phyloP scores from a whole-genome alignment of 441 rosid species.

The Lepidium campestre region DNA sequence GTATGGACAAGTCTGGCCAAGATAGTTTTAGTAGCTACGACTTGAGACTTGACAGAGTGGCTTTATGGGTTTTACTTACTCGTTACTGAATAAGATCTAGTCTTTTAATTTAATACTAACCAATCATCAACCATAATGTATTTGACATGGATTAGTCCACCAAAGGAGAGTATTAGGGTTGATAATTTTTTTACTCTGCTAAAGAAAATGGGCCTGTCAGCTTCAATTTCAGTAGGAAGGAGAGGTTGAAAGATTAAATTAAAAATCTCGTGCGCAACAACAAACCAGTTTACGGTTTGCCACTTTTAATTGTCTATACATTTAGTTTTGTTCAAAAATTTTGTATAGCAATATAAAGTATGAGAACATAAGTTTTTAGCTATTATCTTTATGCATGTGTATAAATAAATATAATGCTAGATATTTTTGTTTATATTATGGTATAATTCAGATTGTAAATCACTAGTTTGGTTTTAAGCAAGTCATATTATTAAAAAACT shows the following conservation, averaged over 20 bases:
- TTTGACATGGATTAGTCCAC: background rate
- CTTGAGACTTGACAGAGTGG: background rate
- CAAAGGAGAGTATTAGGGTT: background rate
- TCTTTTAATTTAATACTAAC: background rate
- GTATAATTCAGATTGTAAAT: too few species aligned
- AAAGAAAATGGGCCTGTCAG: background rate
- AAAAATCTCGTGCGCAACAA: conserved; percentile 1
- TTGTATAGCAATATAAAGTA: too few species aligned
- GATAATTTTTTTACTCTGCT: background rate
- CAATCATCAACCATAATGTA: background rate
- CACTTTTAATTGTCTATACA: too few species aligned
- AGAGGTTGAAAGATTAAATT: conserved; percentile 8
- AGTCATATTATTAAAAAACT: too few species aligned
- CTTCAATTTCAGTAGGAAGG: background rate
- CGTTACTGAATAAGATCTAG: background rate
- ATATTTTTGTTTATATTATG: too few species aligned
- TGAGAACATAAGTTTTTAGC: too few species aligned
- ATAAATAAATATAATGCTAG: too few species aligned
- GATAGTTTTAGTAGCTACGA: conserved; percentile 12
- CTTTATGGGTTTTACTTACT: background rate
- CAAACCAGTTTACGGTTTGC: background rate
- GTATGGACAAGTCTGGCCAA: conserved; percentile 84
- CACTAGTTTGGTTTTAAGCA: too few species aligned
- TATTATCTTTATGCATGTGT: too few species aligned
- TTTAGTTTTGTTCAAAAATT: too few species aligned